phyloP scores from a whole-genome alignment of 208 protist species.

The Crithidia mellificae region DNA sequence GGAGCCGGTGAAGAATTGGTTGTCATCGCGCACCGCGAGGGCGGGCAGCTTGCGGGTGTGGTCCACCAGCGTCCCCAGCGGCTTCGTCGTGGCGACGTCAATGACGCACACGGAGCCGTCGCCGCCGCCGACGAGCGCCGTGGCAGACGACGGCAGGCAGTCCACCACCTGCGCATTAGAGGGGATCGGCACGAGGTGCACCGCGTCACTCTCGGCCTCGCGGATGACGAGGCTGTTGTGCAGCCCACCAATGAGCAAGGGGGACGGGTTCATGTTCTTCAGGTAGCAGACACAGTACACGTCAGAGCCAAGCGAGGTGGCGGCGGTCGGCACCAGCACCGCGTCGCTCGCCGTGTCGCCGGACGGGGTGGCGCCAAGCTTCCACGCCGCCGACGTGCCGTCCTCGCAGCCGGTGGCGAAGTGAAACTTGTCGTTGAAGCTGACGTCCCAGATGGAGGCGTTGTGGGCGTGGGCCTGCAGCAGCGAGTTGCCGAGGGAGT shows the following conservation, averaged over 20 bases:
- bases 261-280: conserved; percentile 37
- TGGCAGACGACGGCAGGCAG: conserved; percentile 42
- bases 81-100: conserved; percentile 37
- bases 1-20: conserved; percentile 79
- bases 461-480: conserved; percentile 81
- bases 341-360: conserved; percentile 22
- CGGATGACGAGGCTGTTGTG: conserved; percentile 71
- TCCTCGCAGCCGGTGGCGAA: conserved; percentile 85
- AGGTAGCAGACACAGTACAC: conserved; percentile 81
- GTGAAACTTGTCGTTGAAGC: conserved; percentile 64
- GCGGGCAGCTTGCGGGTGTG: conserved; percentile 82
- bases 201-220: conserved; percentile 32
- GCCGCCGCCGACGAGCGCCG: conserved; percentile 72
- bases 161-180: conserved; percentile 75
- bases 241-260: conserved; percentile 77
- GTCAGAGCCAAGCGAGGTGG: conserved; percentile 66
- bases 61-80: conserved; percentile 41
- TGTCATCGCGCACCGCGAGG: conserved; percentile 65
- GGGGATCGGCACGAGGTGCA: conserved; percentile 51
- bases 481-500: conserved; percentile 76
- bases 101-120: conserved; percentile 71
- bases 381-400: conserved; percentile 63
- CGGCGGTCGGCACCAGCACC: conserved; percentile 46
- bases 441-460: conserved; percentile 78
- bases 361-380: conserved; percentile 33